Conservation (phyloP, 192 early-diverging fungal genomes). For the Globomyces pollinis-pini region DNA sequence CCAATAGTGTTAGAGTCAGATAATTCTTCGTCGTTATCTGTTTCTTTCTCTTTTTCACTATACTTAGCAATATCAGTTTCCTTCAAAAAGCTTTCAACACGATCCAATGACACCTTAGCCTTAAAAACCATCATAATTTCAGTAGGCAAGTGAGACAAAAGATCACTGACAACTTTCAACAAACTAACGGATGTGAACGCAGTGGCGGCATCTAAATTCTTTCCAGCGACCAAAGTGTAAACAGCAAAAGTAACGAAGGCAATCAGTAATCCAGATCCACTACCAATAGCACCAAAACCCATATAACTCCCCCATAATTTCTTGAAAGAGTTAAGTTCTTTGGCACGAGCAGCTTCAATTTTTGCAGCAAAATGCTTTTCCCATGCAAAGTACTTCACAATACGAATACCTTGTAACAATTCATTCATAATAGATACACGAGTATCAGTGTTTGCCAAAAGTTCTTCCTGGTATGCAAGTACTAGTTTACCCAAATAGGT, state of each 20-base stretch:
- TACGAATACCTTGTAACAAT: conserved; percentile 66
- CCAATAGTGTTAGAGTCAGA: conserved; percentile 7
- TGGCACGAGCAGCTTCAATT: conserved; percentile 20
- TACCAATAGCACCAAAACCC: conserved; percentile 9
- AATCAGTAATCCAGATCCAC: conserved; percentile 11
- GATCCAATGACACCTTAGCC: conserved; percentile 40
- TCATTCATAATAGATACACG: conserved; percentile 78
- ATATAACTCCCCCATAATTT: conserved; percentile 11
- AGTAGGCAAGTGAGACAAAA: conserved; percentile 16
- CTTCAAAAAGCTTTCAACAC: conserved; percentile 31
- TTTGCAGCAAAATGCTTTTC: conserved; percentile 22
- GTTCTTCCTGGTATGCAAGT: conserved; percentile 18
- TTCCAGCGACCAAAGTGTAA: conserved; percentile 31
- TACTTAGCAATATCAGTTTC: conserved; percentile 21
- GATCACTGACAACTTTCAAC: conserved; percentile 14
- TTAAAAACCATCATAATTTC: conserved; percentile 31
- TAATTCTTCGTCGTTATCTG: not conserved
- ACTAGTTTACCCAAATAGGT: conserved; percentile 12
- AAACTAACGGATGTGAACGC: conserved; percentile 36
- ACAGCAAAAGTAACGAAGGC: conserved; percentile 46
- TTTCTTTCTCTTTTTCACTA: not conserved
- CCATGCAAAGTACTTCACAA: conserved; percentile 63
- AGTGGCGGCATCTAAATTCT: conserved; percentile 32
- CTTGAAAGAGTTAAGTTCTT: conserved; percentile 18
- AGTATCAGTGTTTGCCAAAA: conserved; percentile 49